These are phyloP conservation scores for Trichoderma atroviride DNA, from an alignment of 2,329 filamentous ascomycete species.

Conservation along the genomic window DNA sequence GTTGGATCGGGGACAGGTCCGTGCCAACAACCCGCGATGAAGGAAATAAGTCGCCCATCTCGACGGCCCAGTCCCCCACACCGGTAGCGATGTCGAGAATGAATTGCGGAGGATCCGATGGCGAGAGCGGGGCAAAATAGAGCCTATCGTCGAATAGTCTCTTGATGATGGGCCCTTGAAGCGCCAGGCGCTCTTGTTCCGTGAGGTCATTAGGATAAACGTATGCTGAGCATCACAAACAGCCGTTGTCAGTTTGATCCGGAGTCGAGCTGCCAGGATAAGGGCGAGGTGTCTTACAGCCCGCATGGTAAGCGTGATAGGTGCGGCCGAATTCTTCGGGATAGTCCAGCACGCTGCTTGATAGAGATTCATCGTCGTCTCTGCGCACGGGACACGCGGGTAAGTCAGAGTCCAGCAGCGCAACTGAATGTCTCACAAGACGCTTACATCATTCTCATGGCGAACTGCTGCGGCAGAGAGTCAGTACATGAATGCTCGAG, in stretches of 20 bases:
- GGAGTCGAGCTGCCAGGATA: background rate
- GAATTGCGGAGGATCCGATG: conserved; percentile 31
- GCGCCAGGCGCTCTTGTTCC: conserved; percentile 39
- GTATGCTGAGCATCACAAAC: conserved; percentile 10
- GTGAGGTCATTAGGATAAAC: conserved; percentile 35
- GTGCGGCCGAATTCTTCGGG: conserved; percentile 43
- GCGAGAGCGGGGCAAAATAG: conserved; percentile 36
- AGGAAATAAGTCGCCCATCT: conserved; percentile 41
- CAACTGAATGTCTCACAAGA: background rate
- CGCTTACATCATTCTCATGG: background rate
- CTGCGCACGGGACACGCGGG: background rate
- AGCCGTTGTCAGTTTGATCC: background rate
- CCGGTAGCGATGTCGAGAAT: conserved; percentile 46
- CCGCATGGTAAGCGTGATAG: conserved; percentile 26
- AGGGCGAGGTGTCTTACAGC: background rate
- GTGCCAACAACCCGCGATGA: conserved; percentile 37
- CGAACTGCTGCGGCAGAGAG: conserved; percentile 1
- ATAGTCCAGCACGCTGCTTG: conserved; percentile 46
- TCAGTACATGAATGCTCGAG: background rate
- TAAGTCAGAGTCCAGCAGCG: background rate
- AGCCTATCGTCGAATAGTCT: conserved; percentile 37
- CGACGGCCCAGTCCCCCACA: conserved; percentile 49
- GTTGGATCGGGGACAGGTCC: conserved; percentile 44
- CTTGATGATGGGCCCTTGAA: conserved; percentile 36
- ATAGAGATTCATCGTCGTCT: conserved; percentile 36